Percentiles rank a stretch among this genome's conserved stretches.
These are phyloP conservation scores for Solanum paucissectum DNA, from an alignment of 257 asterid genomes.

Conservation along the genomic window DNA sequence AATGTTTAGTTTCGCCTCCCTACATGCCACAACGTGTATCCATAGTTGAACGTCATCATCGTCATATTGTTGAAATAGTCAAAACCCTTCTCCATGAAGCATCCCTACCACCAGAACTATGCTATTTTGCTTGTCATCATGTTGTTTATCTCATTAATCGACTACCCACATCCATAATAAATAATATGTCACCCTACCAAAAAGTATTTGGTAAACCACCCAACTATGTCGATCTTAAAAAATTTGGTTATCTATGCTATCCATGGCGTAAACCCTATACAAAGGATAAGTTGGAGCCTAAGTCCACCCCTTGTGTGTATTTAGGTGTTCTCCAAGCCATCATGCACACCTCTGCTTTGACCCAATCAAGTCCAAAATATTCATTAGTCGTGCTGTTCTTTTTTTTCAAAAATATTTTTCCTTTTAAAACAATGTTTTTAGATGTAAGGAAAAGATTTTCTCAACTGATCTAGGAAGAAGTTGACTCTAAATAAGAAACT, in stretches of 20 bases:
- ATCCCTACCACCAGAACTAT: background rate
- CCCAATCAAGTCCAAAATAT: background rate
- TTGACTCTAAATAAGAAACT: too few species aligned
- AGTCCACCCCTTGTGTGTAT: background rate
- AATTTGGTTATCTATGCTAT: background rate
- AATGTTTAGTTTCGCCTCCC: too few species aligned
- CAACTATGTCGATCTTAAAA: background rate
- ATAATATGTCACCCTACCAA: background rate
- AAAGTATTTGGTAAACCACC: background rate
- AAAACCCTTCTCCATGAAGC: too few species aligned
- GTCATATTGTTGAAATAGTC: too few species aligned
- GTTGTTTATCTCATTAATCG: too few species aligned
- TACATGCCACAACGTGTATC: too few species aligned
- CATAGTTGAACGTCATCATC: too few species aligned
- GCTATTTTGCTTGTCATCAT: background rate
- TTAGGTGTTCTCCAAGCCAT: background rate
- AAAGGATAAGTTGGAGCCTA: background rate
- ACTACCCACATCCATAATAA: background rate
- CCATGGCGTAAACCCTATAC: background rate
- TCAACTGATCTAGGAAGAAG: too few species aligned
- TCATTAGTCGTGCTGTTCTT: too few species aligned
- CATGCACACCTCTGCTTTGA: background rate
- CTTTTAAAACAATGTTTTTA: too few species aligned
- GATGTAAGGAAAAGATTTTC: too few species aligned
- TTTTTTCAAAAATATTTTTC: too few species aligned